Percentiles rank a stretch among this genome's conserved stretches.
These are phyloP conservation scores for Backusella morwellensis DNA, from an alignment of 192 early-diverging fungal species.

Conservation along the genomic window DNA sequence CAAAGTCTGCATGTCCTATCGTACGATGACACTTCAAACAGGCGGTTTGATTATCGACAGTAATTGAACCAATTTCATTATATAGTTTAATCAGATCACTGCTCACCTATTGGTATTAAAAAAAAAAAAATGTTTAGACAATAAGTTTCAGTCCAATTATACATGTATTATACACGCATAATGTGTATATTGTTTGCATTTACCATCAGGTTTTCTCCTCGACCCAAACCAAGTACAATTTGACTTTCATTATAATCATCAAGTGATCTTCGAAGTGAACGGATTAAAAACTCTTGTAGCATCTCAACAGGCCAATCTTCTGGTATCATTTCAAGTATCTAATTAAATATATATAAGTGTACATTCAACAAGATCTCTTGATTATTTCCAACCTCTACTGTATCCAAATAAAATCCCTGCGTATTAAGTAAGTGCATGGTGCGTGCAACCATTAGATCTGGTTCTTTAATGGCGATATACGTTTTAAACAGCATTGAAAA, in stretches of 20 bases:
- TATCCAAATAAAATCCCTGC: slow-evolving; percentile 52
- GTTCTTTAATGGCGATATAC: slow-evolving; percentile 44
- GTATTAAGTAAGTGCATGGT: slow-evolving; percentile 48
- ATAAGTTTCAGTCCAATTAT: background rate
- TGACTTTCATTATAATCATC: slow-evolving; percentile 46
- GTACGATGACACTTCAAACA: slow-evolving; percentile 41
- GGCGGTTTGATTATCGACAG: slow-evolving; percentile 35
- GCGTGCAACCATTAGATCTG: slow-evolving; percentile 26
- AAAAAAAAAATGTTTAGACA: background rate
- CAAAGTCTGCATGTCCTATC: slow-evolving; percentile 40
- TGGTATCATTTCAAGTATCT: slow-evolving; percentile 51
- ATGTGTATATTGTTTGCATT: background rate
- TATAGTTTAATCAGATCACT: slow-evolving; percentile 40
- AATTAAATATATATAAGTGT: background rate
- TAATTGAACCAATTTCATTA: slow-evolving; percentile 38
- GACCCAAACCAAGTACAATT: slow-evolving; percentile 45
- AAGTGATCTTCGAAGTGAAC: slow-evolving; percentile 45
- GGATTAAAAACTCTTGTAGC: slow-evolving; percentile 42
- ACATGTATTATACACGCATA: no score
- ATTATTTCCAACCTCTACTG: slow-evolving; percentile 31
- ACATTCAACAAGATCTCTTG: background rate
- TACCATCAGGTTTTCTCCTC: slow-evolving; percentile 50
- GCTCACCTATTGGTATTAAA: slow-evolving; percentile 26
- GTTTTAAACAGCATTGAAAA: slow-evolving; percentile 50
- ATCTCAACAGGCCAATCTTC: slow-evolving; percentile 51